Evolutionary conservation across 805 yeast genomes (phyloP), one percentile per base, ranked within the genome.

Genomic region (Debaryomyces maramus): DNA sequence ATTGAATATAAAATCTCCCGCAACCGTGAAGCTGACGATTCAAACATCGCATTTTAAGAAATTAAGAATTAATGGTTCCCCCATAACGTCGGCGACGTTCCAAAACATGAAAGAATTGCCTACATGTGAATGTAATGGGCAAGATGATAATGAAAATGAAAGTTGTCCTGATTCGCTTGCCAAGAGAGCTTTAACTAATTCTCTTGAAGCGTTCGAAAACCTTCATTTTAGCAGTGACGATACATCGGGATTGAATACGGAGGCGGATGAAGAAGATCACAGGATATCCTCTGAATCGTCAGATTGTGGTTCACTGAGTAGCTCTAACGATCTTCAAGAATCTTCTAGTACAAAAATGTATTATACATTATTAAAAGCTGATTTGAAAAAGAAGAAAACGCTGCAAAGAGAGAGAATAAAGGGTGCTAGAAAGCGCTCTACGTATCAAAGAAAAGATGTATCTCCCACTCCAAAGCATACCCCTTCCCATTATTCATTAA

Each of bases 41-140:
- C 66, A 60, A 42, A 52, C 60, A 5, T 61, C 72, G 9, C 72
- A 64, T 45, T 70, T 61, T 50, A 70, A 70, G 42, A 70, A 70
- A 40, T 56, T 70, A 18, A 57, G 75, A 18, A 70, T 70, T 36
- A 65, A 60, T 39, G 72, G 71, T 1, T 51, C 60, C 4, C 68
- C 70, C 14, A 58, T 62, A 24, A 59, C 65, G 0, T 42, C 57
- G 8, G 52, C 43, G 16, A 48, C 51, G 8, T 47, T 34, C 26
- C 17, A 22, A 15, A 33, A 35, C 11, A 23, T 21, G 45, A 44
- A 44, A 19, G 31, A 28, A 11, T 32, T 13, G 5, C 41, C 40
- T 5, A 14, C 16, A 2, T 32, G 36, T 32, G 41, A 19, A 19
- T 38, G 36, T 6, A 60, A 52, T n/a, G 39, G 46, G 5, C 61